phyloP scores from a whole-genome alignment of 768 basidiomycete species.

The Pholiota molesta region DNA sequence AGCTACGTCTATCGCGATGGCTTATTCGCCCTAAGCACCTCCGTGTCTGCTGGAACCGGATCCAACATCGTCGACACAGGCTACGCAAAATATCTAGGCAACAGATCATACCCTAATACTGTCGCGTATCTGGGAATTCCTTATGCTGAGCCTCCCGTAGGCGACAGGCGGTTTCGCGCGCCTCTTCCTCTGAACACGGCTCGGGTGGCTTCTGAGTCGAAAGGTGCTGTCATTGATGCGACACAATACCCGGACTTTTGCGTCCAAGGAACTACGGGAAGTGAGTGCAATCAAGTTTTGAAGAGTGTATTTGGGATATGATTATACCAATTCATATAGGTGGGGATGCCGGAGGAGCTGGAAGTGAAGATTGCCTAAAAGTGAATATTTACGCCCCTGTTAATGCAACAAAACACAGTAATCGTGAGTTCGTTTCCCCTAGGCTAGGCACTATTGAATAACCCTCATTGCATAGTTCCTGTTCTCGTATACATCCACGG shows the following conservation, averaged over 20 bases:
- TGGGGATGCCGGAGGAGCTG: constrained; percentile 63
- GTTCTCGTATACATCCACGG: constrained; percentile 55
- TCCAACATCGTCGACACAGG: constrained; percentile 52
- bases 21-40: constrained; percentile 15
- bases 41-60: not conserved
- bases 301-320: not conserved
- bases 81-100: constrained; percentile 61
- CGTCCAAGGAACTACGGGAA: constrained; percentile 57
- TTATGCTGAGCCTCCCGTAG: constrained; percentile 61
- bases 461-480: constrained; percentile 34
- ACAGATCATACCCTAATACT: constrained; percentile 50
- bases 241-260: constrained; percentile 59
- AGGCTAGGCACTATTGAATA: not conserved
- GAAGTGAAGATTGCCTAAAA: constrained; percentile 69
- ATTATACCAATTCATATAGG: constrained; percentile 27
- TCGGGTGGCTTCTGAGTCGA: constrained; percentile 38
- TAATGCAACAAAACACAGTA: constrained; percentile 45
- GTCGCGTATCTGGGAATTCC: constrained; percentile 63
- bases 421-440: constrained; percentile 37
- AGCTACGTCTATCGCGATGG: constrained; percentile 18
- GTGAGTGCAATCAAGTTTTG: constrained; percentile 30
- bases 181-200: constrained; percentile 54
- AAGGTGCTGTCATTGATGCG: constrained; percentile 50
- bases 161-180: constrained; percentile 52
- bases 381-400: constrained; percentile 66